Percentiles rank a stretch among this genome's conserved stretches.
phyloP scores from a whole-genome alignment of 2,329 filamentous ascomycete genomes.

The Cercospora sojina region DNA sequence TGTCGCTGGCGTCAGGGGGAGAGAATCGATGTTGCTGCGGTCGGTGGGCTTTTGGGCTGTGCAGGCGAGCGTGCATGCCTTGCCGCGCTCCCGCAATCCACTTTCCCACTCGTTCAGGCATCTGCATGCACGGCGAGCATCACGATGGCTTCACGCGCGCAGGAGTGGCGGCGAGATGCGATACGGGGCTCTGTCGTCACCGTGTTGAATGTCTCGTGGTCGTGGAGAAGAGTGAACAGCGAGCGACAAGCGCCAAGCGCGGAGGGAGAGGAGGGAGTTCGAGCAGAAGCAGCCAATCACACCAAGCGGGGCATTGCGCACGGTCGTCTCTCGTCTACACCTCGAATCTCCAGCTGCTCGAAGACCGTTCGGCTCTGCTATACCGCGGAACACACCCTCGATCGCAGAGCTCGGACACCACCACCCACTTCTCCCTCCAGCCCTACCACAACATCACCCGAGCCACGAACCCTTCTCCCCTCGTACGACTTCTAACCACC shows the following conservation, averaged over 20 bases:
- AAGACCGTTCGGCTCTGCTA: neutral
- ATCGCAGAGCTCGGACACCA: neutral
- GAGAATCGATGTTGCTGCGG: neutral
- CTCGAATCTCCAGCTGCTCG: neutral
- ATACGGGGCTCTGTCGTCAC: neutral
- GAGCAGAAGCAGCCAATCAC: neutral
- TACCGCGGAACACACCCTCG: neutral
- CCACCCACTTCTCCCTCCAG: neutral
- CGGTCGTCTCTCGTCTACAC: neutral
- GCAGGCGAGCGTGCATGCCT: conserved; percentile 11
- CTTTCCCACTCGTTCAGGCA: neutral
- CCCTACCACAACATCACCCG: neutral
- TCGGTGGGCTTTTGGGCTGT: conserved; percentile 7
- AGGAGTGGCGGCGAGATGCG: neutral
- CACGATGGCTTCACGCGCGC: neutral
- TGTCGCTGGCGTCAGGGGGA: conserved; percentile 5
- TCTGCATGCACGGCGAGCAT: neutral
- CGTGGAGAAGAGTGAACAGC: neutral
- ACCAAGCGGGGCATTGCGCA: neutral
- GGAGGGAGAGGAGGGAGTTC: neutral
- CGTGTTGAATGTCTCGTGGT: neutral
- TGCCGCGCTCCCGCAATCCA: neutral
- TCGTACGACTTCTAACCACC: no score
- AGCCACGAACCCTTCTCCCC: neutral
- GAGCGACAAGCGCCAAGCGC: neutral